A percentile compares a stretch with the other conserved stretches of the same genome.
Conservation (phyloP, 495 filamentous ascomycete species). For the Clavariopsis aquatica region DNA sequence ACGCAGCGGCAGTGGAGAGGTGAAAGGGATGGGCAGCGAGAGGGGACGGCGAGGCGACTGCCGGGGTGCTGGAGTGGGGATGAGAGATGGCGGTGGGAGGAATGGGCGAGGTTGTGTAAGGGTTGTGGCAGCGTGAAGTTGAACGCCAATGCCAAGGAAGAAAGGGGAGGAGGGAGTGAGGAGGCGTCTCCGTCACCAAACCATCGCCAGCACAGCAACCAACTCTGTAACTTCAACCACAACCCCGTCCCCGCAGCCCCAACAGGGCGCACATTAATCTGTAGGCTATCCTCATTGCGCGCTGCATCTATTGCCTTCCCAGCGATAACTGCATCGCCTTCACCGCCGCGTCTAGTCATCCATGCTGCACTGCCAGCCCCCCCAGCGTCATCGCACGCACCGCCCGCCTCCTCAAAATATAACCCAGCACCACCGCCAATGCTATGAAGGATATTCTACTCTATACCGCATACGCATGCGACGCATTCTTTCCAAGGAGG, state of each 20-base stretch:
- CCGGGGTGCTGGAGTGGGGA: background rate
- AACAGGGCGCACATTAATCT: background rate
- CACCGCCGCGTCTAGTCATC: background rate
- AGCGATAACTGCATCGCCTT: background rate
- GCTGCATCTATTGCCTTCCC: too few species aligned
- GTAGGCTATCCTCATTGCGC: too few species aligned
- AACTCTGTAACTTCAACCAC: background rate
- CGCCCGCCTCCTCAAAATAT: constrained; percentile 6
- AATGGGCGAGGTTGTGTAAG: background rate
- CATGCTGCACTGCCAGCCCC: background rate
- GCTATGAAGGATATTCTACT: background rate
- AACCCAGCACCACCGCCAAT: background rate
- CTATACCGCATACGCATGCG: background rate
- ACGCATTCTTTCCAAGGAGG: background rate
- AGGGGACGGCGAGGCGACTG: constrained; percentile 20
- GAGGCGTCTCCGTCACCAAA: constrained; percentile 5
- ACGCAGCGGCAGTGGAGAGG: background rate
- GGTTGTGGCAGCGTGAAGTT: constrained; percentile 2
- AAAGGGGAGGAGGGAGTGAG: constrained; percentile 10
- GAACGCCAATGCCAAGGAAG: constrained; percentile 4
- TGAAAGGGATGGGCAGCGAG: constrained; percentile 12
- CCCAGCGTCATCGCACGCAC: constrained; percentile 13
- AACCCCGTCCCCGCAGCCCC: background rate
- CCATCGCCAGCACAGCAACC: constrained; percentile 1
- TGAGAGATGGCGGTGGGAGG: constrained; percentile 1